These are phyloP conservation scores for Beauveria sp. DNA, from an alignment of 2,329 filamentous ascomycete species.

Conservation along the genomic window DNA sequence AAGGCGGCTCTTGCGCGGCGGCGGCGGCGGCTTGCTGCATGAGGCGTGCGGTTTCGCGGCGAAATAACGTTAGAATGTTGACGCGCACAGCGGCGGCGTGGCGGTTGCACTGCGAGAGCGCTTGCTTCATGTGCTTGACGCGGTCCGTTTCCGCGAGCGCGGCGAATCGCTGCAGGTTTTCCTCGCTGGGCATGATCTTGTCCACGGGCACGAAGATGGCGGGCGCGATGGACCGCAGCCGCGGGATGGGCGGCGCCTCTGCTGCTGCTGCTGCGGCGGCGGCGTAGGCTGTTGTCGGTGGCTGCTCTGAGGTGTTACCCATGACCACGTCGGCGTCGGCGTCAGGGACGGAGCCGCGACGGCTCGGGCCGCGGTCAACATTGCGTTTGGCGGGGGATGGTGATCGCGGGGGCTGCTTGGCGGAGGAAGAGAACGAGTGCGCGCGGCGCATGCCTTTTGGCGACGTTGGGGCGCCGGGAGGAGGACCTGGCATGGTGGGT, in stretches of 20 bases:
- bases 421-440: not conserved
- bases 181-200: conserved; percentile 15
- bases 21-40: conserved; percentile 13
- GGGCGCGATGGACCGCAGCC: conserved; percentile 18
- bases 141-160: conserved; percentile 21
- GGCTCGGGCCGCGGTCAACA: not conserved
- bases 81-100: conserved; percentile 21
- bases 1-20: conserved; percentile 9
- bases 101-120: conserved; percentile 17
- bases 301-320: not conserved
- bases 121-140: conserved; percentile 12
- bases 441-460: not conserved
- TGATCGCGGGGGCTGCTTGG: not conserved
- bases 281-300: not conserved
- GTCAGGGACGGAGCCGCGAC: not conserved
- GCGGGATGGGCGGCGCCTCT: conserved; percentile 14
- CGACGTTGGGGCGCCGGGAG: not conserved
- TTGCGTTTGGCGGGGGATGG: not conserved
- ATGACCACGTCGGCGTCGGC: not conserved
- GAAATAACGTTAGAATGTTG: conserved; percentile 24
- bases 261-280: not conserved
- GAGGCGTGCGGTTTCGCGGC: conserved; percentile 27
- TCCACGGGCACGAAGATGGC: conserved; percentile 29
- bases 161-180: conserved; percentile 20
- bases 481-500: not conserved